Percentiles rank a stretch among this genome's conserved stretches.
Conservation (phyloP, 2,329 filamentous ascomycete genomes). For the Pseudonectria buxi region DNA sequence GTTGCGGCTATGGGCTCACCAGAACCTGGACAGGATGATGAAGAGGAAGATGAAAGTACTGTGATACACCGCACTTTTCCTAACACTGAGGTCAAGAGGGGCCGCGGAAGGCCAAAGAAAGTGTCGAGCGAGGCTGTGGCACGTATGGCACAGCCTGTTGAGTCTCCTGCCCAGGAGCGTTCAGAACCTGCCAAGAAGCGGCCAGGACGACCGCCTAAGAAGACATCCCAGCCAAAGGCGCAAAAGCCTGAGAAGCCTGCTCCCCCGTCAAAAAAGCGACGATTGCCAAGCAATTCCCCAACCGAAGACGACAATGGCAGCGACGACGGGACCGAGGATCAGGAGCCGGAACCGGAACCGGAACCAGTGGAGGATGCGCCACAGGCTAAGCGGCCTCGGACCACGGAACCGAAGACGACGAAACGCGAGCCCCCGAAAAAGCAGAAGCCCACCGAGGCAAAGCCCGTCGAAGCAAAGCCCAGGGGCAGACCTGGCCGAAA, state of each 20-base stretch:
- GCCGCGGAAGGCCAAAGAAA: conserved; percentile 17
- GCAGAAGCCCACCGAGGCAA: conserved; percentile 9
- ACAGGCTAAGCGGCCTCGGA: conserved; percentile 22
- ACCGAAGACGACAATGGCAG: conserved; percentile 4
- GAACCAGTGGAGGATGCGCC: conserved; percentile 17
- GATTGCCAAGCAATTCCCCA: conserved; percentile 3
- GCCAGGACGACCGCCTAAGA: conserved; percentile 12
- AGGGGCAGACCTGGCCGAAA: conserved; percentile 20
- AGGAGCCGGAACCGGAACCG: conserved; percentile 16
- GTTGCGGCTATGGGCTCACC: conserved; percentile 26
- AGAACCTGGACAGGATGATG: conserved; percentile 9
- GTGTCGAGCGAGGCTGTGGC: conserved; percentile 4
- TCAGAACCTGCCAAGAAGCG: conserved; percentile 2
- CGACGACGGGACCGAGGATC: conserved; percentile 8
- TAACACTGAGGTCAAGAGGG: conserved; percentile 5
- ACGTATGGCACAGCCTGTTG: conserved; percentile 7
- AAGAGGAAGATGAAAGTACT: conserved; percentile 5
- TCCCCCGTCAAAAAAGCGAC: conserved; percentile 13
- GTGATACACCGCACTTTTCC: conserved; percentile 4
- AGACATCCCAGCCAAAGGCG: conserved; percentile 8
- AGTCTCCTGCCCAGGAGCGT: conserved; percentile 7
- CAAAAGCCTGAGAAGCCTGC: conserved; percentile 2
- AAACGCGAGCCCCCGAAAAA: conserved; percentile 14
- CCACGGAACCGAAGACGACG: conserved; percentile 15
- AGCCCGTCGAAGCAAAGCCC: conserved; percentile 18